phyloP scores from a whole-genome alignment of 2,329 filamentous ascomycete species.

The Trichoderma sp. region DNA sequence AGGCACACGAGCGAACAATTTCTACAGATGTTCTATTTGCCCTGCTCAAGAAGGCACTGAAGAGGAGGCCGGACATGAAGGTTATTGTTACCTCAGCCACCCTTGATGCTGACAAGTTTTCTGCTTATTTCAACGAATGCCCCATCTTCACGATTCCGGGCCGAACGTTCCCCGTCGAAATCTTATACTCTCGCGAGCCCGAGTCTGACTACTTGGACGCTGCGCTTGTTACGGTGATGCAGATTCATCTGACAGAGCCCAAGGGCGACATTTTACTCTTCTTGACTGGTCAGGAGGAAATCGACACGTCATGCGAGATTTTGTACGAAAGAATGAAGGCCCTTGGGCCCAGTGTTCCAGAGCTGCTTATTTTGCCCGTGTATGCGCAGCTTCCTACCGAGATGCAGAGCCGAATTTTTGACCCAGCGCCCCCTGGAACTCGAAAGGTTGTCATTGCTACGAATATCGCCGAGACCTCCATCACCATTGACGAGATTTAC shows the following conservation, averaged over 20 bases:
- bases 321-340: conserved; percentile 96
- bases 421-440: conserved; percentile 81
- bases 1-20: conserved; percentile 96
- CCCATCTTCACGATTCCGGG: conserved; percentile 97
- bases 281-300: conserved; percentile 96
- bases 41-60: conserved; percentile 88
- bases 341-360: conserved; percentile 84
- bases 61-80: conserved; percentile 83
- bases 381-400: conserved; percentile 93
- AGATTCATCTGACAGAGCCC: conserved; percentile 93
- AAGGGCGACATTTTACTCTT: conserved; percentile 95
- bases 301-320: conserved; percentile 92
- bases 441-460: conserved; percentile 97
- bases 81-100: conserved; percentile 97
- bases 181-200: conserved; percentile 92
- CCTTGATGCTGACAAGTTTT: conserved; percentile 96
- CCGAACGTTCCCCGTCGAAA: conserved; percentile 91
- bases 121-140: conserved; percentile 91
- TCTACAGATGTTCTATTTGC: conserved; percentile 95
- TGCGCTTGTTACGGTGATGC: conserved; percentile 95
- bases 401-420: conserved; percentile 92
- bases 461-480: conserved; percentile 96
- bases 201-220: conserved; percentile 95
- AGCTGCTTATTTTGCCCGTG: conserved; percentile 91
- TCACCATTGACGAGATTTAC: conserved; percentile 97